A percentile compares a stretch with the other conserved stretches of the same genome.
Conservation (phyloP, 2,329 filamentous ascomycete species). For the Botrytis aclada region DNA sequence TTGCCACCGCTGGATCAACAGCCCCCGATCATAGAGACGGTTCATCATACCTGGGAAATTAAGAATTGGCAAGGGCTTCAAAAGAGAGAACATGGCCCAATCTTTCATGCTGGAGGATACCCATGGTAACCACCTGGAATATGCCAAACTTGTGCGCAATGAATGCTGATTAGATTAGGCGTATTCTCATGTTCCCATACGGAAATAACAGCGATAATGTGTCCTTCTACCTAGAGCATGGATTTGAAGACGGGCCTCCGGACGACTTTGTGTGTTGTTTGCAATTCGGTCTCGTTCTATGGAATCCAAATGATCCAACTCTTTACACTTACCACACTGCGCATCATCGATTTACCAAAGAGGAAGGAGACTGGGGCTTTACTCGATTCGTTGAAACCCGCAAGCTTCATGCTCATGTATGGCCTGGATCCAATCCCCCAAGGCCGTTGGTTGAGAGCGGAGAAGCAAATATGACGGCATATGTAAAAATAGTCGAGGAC, state of each 20-base stretch:
- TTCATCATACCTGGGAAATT: conserved; percentile 81
- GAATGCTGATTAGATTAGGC: conserved; percentile 53
- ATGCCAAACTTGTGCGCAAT: conserved; percentile 16
- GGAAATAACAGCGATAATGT: conserved; percentile 93
- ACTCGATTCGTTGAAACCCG: conserved; percentile 91
- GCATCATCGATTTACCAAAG: conserved; percentile 93
- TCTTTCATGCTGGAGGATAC: conserved; percentile 80
- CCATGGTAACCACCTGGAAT: conserved; percentile 64
- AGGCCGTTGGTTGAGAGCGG: conserved; percentile 67
- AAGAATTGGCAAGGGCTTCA: conserved; percentile 73
- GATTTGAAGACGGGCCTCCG: conserved; percentile 73
- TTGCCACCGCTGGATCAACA: conserved; percentile 72
- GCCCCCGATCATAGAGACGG: conserved; percentile 74
- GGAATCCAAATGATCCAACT: conserved; percentile 90
- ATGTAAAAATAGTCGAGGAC: conserved; percentile 77
- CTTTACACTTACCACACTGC: conserved; percentile 77
- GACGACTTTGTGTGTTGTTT: conserved; percentile 97
- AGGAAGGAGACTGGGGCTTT: conserved; percentile 98
- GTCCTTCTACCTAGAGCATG: conserved; percentile 95
- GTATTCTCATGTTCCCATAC: conserved; percentile 90
- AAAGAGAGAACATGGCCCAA: conserved; percentile 81
- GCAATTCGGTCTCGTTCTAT: conserved; percentile 90
- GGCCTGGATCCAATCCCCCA: conserved; percentile 66
- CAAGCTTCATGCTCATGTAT: conserved; percentile 75
- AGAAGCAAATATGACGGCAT: conserved; percentile 75